Evolutionary conservation across 192 early-diverging fungal species (phyloP).

Genomic region (Allomyces javanicus): DNA sequence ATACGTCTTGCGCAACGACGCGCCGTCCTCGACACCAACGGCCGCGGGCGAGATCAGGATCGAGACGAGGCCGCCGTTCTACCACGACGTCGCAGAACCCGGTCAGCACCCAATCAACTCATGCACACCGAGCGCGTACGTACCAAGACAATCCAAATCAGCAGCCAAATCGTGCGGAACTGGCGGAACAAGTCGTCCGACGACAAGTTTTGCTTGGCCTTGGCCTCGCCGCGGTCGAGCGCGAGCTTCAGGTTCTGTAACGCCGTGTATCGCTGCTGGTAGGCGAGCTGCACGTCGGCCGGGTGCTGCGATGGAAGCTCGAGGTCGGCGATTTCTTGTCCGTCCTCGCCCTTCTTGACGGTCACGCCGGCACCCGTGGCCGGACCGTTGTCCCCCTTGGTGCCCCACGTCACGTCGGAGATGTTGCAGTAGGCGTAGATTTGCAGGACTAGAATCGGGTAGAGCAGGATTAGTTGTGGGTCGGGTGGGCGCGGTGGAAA

Average conservation of each 20-base stretch:
- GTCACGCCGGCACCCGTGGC: conserved; percentile 22
- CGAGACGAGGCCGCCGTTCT: conserved; percentile 42
- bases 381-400: conserved; percentile 49
- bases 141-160: conserved; percentile 48
- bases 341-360: conserved; percentile 20
- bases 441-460: conserved; percentile 32
- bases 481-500: conserved; percentile 18
- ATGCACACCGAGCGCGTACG: no score
- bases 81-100: no score
- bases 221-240: not conserved
- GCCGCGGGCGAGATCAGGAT: conserved; percentile 28
- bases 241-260: not conserved
- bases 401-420: conserved; percentile 74
- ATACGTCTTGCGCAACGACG: conserved; percentile 11
- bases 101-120: no score
- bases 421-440: conserved; percentile 70
- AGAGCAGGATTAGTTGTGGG: conserved; percentile 16
- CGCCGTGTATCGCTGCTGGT: not conserved
- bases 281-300: not conserved
- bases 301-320: conserved; percentile 13
- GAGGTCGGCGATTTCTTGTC: conserved; percentile 24
- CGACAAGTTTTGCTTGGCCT: conserved; percentile 12
- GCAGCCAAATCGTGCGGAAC: conserved; percentile 57
- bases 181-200: conserved; percentile 60
- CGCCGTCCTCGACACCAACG: conserved; percentile 13